Conservation (phyloP, 2,329 filamentous ascomycete genomes). For the Verticillium zaregamsianum region DNA sequence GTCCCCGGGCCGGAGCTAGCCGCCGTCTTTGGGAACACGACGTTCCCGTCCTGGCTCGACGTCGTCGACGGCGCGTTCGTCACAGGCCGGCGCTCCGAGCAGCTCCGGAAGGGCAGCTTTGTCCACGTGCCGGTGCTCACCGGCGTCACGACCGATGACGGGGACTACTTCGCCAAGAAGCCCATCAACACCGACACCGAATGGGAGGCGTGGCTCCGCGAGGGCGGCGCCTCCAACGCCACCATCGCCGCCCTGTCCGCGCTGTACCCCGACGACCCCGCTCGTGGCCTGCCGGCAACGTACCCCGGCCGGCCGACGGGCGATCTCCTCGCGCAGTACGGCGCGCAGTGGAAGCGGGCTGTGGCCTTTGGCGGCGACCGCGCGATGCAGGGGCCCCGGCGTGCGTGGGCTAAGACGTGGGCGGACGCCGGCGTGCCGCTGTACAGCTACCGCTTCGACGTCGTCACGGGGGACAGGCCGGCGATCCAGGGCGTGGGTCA, state of each 20-base stretch:
- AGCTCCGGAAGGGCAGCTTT: slow-evolving; percentile 54
- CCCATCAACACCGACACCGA: slow-evolving; percentile 48
- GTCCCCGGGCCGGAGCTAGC: slow-evolving; percentile 24
- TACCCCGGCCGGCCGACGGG: too few species aligned
- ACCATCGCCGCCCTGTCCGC: slow-evolving; percentile 29
- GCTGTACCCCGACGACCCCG: slow-evolving; percentile 46
- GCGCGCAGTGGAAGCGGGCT: too few species aligned
- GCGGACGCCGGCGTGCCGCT: too few species aligned
- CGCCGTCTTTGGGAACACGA: slow-evolving; percentile 21
- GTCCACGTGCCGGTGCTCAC: slow-evolving; percentile 27
- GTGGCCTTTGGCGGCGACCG: too few species aligned
- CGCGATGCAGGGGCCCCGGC: too few species aligned
- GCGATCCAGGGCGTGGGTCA: too few species aligned
- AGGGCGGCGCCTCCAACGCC: slow-evolving; percentile 14
- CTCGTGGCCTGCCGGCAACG: slow-evolving; percentile 36
- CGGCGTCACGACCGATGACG: slow-evolving; percentile 64
- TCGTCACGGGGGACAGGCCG: too few species aligned
- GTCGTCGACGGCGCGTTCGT: slow-evolving; percentile 38
- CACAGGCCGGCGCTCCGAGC: slow-evolving; percentile 37
- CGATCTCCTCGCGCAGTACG: too few species aligned
- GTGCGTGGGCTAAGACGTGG: too few species aligned
- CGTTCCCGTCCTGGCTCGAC: slow-evolving; percentile 15
- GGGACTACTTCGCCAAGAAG: slow-evolving; percentile 45
- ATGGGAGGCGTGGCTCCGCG: slow-evolving; percentile 36
- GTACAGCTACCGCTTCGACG: too few species aligned